Evolutionary conservation across 371 early-diverging fungal species (phyloP).

Genomic region (Mortierella sp.): DNA sequence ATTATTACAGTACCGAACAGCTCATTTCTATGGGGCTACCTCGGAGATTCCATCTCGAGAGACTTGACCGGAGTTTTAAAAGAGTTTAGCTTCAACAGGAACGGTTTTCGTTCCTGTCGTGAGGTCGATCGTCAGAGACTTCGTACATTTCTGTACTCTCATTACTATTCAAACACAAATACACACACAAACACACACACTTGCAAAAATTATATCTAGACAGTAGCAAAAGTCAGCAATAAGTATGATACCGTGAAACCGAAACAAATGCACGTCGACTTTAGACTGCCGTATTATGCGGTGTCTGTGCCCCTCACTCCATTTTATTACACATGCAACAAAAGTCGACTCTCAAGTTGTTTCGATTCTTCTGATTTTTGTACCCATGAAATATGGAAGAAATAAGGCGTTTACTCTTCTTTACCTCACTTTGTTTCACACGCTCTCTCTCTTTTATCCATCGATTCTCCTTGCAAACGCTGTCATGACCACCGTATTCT

Average conservation of each 20-base stretch:
- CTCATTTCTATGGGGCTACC: slow-evolving; percentile 8
- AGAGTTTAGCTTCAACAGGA: slow-evolving; percentile 46
- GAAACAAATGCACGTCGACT: too few relatives aligned
- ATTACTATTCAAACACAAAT: too few relatives aligned
- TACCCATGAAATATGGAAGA: not conserved
- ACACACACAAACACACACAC: too few relatives aligned
- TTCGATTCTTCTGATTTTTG: not conserved
- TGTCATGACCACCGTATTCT: not conserved
- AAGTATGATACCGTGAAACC: too few relatives aligned
- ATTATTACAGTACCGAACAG: slow-evolving; percentile 10
- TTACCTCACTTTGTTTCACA: not conserved
- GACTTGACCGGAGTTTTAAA: slow-evolving; percentile 28
- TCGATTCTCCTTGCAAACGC: too few relatives aligned
- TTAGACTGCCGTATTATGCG: too few relatives aligned
- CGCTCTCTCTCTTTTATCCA: not conserved
- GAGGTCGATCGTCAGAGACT: slow-evolving; percentile 39
- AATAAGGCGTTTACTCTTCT: not conserved
- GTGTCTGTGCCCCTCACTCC: too few relatives aligned
- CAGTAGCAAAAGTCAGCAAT: too few relatives aligned
- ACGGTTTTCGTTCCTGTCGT: slow-evolving; percentile 30
- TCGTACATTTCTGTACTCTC: slow-evolving; percentile 12
- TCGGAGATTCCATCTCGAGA: slow-evolving; percentile 47
- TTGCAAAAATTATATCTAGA: too few relatives aligned
- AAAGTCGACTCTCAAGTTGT: not conserved
- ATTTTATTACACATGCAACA: too few relatives aligned